A percentile compares a stretch with the other conserved stretches of the same genome.
These are phyloP conservation scores for Cyclocybe cylindracea DNA, from an alignment of 768 basidiomycete genomes.

Conservation along the genomic window DNA sequence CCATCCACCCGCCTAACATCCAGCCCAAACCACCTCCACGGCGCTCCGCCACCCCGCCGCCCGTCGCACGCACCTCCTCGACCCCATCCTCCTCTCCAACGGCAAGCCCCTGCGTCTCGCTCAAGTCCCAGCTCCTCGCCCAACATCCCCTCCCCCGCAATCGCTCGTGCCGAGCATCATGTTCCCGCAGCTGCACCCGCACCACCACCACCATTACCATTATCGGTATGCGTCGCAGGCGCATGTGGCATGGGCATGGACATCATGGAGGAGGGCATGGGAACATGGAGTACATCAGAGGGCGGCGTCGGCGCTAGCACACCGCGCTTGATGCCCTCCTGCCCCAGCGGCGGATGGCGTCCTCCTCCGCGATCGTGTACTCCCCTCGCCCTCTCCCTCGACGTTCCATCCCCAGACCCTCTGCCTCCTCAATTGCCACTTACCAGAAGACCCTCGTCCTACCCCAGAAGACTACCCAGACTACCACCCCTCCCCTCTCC, in stretches of 20 bases:
- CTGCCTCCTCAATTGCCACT: conserved; percentile 43
- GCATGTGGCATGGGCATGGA: no score
- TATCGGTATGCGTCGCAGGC: no score
- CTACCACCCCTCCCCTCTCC: conserved; percentile 7
- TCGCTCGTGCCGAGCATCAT: conserved; percentile 27
- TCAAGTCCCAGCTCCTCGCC: conserved; percentile 66
- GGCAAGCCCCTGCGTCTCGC: conserved; percentile 84
- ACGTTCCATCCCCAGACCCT: conserved; percentile 13
- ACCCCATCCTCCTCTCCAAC: conserved; percentile 54
- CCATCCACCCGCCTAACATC: conserved; percentile 15
- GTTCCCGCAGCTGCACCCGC: conserved; percentile 20
- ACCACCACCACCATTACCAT: conserved; percentile 6
- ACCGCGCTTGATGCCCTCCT: background rate
- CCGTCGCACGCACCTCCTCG: conserved; percentile 37
- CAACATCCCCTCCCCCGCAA: conserved; percentile 40
- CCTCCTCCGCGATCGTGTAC: background rate
- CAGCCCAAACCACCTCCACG: background rate
- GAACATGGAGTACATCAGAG: conserved; percentile 40
- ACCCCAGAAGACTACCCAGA: conserved; percentile 15
- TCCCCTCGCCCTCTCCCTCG: conserved; percentile 5
- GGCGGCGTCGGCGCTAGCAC: background rate
- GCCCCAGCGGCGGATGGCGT: background rate
- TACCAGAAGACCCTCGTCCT: no score
- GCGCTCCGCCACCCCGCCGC: conserved; percentile 32
- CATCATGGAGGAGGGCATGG: no score